Evolutionary conservation across 371 early-diverging fungal genomes (phyloP).

Genomic region (Mortierella sp.): DNA sequence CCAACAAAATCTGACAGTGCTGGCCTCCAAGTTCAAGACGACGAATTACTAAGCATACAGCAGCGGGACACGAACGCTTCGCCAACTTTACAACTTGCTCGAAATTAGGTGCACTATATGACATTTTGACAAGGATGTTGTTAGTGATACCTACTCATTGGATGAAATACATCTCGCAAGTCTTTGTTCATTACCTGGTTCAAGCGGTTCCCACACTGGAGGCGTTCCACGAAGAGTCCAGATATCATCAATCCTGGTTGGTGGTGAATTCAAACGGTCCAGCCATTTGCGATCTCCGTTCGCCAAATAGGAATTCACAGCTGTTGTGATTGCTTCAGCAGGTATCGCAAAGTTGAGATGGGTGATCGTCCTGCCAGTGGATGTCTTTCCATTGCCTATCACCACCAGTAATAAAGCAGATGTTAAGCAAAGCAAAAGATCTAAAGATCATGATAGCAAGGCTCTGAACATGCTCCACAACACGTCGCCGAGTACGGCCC

Average conservation of each 20-base stretch:
- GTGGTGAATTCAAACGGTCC: conserved; percentile 38
- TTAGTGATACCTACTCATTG: too few relatives aligned
- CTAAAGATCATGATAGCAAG: too few relatives aligned
- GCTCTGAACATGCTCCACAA: too few relatives aligned
- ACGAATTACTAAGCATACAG: conserved; percentile 2
- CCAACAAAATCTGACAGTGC: conserved; percentile 20
- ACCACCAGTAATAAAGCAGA: neutral
- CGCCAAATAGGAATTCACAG: conserved; percentile 54
- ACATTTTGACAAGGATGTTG: neutral
- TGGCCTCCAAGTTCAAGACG: conserved; percentile 42
- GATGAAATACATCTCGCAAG: neutral
- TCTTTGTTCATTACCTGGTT: conserved; percentile 28
- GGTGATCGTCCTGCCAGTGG: conserved; percentile 51
- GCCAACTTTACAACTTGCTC: conserved; percentile 23
- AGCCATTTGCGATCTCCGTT: conserved; percentile 57
- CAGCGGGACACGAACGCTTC: neutral
- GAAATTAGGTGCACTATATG: neutral
- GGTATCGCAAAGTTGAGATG: conserved; percentile 54
- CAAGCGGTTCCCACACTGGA: conserved; percentile 45
- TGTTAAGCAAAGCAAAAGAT: neutral
- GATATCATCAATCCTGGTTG: conserved; percentile 36
- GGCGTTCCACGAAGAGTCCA: conserved; percentile 49
- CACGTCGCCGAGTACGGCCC: too few relatives aligned
- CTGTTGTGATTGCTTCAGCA: conserved; percentile 32
- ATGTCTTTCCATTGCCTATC: conserved; percentile 49